These are phyloP conservation scores for Cicer bijugum DNA, from an alignment of 306 rosid genomes.

Conservation along the genomic window DNA sequence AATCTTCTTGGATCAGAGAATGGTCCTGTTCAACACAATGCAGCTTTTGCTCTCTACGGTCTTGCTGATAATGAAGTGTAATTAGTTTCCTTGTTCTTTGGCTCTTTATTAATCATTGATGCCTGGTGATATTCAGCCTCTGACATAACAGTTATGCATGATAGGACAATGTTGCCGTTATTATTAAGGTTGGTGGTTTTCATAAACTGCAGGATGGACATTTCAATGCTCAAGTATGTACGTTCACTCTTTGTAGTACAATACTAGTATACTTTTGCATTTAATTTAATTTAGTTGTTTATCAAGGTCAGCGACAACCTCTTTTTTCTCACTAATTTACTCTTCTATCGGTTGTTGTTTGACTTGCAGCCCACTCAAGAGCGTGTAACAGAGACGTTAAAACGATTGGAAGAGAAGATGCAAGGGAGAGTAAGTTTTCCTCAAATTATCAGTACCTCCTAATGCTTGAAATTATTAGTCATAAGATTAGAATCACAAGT, in stretches of 20 bases:
- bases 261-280: neutral
- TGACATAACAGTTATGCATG: conserved; percentile 45
- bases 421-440: conserved; percentile 76
- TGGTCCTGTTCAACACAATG: conserved; percentile 62
- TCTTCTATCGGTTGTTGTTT: neutral
- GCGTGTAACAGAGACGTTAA: conserved; percentile 79
- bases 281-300: neutral
- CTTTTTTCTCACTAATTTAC: neutral
- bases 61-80: conserved; percentile 91
- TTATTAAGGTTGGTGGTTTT: conserved; percentile 82
- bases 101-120: conserved; percentile 36
- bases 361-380: conserved; percentile 78
- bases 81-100: conserved; percentile 37
- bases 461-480: neutral
- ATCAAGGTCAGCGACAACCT: conserved; percentile 1
- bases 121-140: conserved; percentile 30
- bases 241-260: conserved; percentile 17
- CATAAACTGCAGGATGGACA: conserved; percentile 76
- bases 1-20: conserved; percentile 60
- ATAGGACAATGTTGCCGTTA: conserved; percentile 81
- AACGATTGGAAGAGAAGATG: conserved; percentile 86
- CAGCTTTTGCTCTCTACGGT: conserved; percentile 68
- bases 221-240: conserved; percentile 75
- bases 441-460: conserved; percentile 24
- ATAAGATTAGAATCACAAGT: neutral